Percentiles rank a stretch among this genome's conserved stretches.
Evolutionary conservation across 176 grass and related monocot genomes (phyloP).

Genomic region (Cenchrus purpureus): DNA sequence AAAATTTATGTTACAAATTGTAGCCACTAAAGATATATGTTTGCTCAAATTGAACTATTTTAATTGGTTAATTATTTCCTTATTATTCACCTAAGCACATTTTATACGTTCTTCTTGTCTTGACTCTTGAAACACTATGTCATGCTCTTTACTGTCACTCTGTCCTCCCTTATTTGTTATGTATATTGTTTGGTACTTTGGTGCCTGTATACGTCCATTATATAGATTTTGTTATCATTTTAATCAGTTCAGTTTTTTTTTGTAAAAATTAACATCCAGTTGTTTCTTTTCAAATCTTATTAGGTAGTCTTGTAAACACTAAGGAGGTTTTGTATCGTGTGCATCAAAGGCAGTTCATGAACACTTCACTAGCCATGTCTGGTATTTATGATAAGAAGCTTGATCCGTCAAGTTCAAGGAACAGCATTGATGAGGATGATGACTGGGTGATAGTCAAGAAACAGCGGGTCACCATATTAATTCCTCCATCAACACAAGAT

Average conservation of each 20-base stretch:
- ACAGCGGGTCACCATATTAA: constrained; percentile 50
- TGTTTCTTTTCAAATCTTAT: constrained; percentile 27
- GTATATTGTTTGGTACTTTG: constrained; percentile 13
- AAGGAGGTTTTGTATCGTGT: constrained; percentile 1
- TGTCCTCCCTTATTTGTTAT: neutral
- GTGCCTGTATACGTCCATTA: neutral
- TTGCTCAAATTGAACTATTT: neutral
- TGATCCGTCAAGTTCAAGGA: constrained; percentile 31
- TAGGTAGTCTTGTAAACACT: neutral
- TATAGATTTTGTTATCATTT: neutral
- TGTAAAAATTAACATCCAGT: neutral
- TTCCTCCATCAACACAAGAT: constrained; percentile 50
- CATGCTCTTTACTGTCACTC: neutral
- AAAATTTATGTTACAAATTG: neutral
- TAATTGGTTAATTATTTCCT: neutral
- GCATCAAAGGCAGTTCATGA: constrained; percentile 8
- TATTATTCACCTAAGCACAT: neutral
- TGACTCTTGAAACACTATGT: neutral
- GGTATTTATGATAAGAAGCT: constrained; percentile 3
- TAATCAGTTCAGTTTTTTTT: too few relatives aligned
- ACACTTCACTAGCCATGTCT: constrained; percentile 18
- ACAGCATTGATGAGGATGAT: constrained; percentile 30
- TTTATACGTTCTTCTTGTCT: constrained; percentile 2
- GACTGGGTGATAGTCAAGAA: constrained; percentile 69
- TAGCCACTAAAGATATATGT: neutral